Evolutionary conservation across 2,329 filamentous ascomycete species (phyloP), one percentile per base, ranked within the genome.

Genomic region (Arthrobotrys pseudoclavata): DNA sequence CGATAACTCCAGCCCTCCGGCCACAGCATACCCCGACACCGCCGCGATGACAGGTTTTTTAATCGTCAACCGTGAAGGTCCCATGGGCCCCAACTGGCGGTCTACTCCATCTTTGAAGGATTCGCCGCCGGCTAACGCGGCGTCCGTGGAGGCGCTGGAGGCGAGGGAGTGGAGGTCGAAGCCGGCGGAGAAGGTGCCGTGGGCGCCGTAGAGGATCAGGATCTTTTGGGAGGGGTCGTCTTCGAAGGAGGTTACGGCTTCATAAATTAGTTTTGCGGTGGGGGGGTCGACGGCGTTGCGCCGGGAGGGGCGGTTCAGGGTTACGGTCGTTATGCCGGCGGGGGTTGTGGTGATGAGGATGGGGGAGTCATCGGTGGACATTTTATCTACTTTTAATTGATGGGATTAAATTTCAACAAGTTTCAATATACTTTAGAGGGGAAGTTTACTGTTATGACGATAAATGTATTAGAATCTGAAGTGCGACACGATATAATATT

Each of bases 131-230:
- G 89, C 86, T 98, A 42, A 88, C 86, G 47, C 88, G 86, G 3
- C 80, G 94, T 97, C 31, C 81, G 80, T 79, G 75, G 20, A 13
- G 26, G 50, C 47, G 47, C 79, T 72, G 29, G 55, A n/a, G 24
- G 63, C 31, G 40, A 81, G 80, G 55, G 81, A 81, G 55, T 53
- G 61, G 81, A 99, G 85, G 83, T 99, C 96, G 2, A 96, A 96
- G 45, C 96, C 96, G 0, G 96, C 93, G 84, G 96, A 99, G 84
- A 99, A 99, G 82, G 90, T 91, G 15, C 79, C 77, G 18, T 79
- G 66, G 9, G 79, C 66, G 22, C 69, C 68, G 24, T 89, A 87
- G 81, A 89, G 83, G 34, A 89, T 82, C 81, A 86, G 86, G 6
- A 89, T 84, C 79, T 87, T 88, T 79, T 89, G 87, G 1, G 82